These are phyloP conservation scores for Diospyros lotus DNA, from an alignment of 148 eudicot species.

Conservation along the genomic window DNA sequence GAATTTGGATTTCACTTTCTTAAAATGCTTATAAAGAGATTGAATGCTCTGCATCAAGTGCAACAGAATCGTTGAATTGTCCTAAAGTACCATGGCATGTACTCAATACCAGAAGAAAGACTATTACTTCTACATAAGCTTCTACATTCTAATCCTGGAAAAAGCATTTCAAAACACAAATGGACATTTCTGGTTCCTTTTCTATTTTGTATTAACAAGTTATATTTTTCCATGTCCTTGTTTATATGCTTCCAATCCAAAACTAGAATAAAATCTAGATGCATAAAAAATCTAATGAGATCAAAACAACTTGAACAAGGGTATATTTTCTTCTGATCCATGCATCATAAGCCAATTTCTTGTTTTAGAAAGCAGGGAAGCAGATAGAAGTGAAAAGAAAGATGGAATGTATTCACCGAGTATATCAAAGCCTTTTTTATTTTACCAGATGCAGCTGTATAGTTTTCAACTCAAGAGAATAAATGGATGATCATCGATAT, in stretches of 20 bases:
- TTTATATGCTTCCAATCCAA: no score
- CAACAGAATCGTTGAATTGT: not conserved
- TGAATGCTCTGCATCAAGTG: not conserved
- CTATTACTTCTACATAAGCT: not conserved
- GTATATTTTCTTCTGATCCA: no score
- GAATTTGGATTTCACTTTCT: not conserved
- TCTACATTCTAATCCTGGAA: not conserved
- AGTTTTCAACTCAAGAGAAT: not conserved
- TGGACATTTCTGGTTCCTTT: not conserved
- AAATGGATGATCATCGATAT: not conserved
- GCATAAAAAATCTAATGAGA: no score
- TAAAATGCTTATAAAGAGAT: not conserved
- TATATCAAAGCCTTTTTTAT: not conserved
- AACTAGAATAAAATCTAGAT: no score
- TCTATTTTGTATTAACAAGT: no score
- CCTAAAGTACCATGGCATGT: no score
- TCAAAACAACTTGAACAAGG: no score
- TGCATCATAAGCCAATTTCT: no score
- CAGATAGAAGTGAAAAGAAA: no score
- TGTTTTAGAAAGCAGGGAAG: no score
- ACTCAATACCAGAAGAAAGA: no score
- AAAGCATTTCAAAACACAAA: not conserved
- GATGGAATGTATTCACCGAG: not conserved
- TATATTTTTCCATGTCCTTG: no score
- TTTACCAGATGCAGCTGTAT: not conserved